phyloP scores from a whole-genome alignment of 2,329 filamentous ascomycete genomes.

The Ceratocystis harringtonii region DNA sequence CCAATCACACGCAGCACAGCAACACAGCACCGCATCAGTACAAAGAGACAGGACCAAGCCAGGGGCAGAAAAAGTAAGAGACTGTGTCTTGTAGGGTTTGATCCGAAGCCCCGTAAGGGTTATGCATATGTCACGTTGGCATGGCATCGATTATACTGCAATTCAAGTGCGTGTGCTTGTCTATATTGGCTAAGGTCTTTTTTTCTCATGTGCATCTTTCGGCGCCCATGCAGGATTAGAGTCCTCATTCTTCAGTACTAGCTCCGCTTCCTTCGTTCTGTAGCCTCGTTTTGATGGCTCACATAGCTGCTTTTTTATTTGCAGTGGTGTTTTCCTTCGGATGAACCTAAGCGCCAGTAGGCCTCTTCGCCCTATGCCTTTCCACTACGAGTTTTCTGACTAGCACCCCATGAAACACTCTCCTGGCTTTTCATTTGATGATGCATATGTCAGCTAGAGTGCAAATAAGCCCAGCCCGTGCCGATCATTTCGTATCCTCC shows the following conservation, averaged over 20 bases:
- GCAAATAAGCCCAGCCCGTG: background rate
- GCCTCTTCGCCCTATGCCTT: background rate
- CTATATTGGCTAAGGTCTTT: too few relatives aligned
- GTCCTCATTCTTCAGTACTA: too few relatives aligned
- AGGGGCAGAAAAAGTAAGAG: background rate
- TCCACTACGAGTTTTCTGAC: background rate
- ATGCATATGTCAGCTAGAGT: background rate
- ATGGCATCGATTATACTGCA: too few relatives aligned
- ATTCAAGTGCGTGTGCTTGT: too few relatives aligned
- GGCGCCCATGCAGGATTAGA: too few relatives aligned
- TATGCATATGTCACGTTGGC: too few relatives aligned
- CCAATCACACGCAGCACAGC: background rate
- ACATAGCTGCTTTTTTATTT: background rate
- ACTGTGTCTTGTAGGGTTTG: background rate
- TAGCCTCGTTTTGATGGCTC: background rate
- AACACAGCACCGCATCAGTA: background rate
- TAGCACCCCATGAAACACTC: background rate
- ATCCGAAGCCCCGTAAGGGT: too few relatives aligned
- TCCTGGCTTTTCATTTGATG: background rate
- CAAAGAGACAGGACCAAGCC: background rate
- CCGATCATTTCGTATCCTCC: background rate
- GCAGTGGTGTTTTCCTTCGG: background rate
- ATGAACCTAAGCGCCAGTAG: background rate
- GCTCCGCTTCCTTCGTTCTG: background rate
- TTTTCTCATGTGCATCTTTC: too few relatives aligned